phyloP scores from a whole-genome alignment of 352 stramenopile genomes.

The Phytopythium cucurbitacearum region DNA sequence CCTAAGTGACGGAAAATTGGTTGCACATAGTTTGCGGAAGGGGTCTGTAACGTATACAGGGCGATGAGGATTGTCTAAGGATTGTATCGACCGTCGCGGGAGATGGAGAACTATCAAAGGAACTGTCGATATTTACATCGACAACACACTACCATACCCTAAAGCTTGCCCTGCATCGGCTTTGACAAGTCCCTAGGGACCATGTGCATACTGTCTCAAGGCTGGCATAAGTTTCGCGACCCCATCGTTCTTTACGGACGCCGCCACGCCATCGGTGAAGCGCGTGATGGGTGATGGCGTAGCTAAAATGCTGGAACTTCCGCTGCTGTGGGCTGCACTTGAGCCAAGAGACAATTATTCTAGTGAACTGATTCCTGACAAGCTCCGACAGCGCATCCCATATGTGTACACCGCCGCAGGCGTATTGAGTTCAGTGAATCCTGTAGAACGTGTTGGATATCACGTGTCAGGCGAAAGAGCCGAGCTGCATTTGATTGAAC shows the following conservation, averaged over 20 bases:
- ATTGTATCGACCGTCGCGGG: conserved; percentile 8
- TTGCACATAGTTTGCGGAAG: conserved; percentile 10
- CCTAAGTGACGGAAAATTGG: conserved; percentile 8
- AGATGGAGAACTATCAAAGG: conserved; percentile 9
- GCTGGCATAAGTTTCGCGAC: neutral
- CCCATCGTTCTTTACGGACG: no score
- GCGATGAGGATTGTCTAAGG: conserved; percentile 9
- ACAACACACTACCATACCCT: conserved; percentile 7
- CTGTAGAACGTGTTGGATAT: neutral
- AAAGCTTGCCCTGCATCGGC: conserved; percentile 4
- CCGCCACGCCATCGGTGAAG: neutral
- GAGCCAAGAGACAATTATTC: neutral
- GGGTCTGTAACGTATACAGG: conserved; percentile 7
- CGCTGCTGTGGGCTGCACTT: neutral
- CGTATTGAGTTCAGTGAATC: neutral
- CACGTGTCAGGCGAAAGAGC: neutral
- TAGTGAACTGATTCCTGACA: neutral
- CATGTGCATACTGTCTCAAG: conserved; percentile 14
- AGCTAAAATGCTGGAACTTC: neutral
- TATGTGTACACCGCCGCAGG: neutral
- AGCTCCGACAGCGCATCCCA: no score
- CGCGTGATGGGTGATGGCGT: conserved; percentile 2
- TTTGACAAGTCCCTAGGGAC: conserved; percentile 8
- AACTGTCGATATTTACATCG: conserved; percentile 8
- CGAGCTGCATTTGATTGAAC: neutral